A percentile compares a stretch with the other conserved stretches of the same genome.
Evolutionary conservation across 2,329 filamentous ascomycete species (phyloP).

Genomic region (Didymella keratinophila): DNA sequence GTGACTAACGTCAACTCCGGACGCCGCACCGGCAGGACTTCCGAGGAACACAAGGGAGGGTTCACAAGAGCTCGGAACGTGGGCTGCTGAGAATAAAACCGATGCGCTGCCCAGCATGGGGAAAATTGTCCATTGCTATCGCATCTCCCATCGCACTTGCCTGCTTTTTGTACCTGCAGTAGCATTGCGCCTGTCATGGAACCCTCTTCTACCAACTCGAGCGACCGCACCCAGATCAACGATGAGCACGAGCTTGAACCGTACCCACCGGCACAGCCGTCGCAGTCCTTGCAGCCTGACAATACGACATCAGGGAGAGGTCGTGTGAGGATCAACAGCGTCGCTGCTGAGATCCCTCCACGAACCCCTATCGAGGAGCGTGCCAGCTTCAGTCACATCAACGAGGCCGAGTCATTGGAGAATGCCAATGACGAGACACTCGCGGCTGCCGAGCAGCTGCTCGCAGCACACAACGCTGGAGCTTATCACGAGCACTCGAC

Average conservation of each 20-base stretch:
- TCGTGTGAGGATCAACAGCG: constrained; percentile 42
- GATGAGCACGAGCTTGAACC: constrained; percentile 15
- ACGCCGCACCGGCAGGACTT: neutral
- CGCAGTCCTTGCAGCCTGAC: constrained; percentile 23
- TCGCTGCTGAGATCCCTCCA: constrained; percentile 32
- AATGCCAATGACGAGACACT: constrained; percentile 23
- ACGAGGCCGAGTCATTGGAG: constrained; percentile 25
- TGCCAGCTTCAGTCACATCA: constrained; percentile 24
- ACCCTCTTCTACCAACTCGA: constrained; percentile 25
- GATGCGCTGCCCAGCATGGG: constrained; percentile 1
- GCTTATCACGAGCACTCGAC: constrained; percentile 8
- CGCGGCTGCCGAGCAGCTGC: constrained; percentile 34
- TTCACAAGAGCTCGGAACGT: constrained; percentile 7
- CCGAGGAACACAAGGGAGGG: constrained; percentile 7
- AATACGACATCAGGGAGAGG: constrained; percentile 22
- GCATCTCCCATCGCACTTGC: neutral
- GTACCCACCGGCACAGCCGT: constrained; percentile 12
- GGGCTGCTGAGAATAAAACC: constrained; percentile 5
- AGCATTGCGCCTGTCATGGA: constrained; percentile 27
- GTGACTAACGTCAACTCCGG: constrained; percentile 21
- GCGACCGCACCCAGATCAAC: constrained; percentile 22
- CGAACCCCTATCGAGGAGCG: constrained; percentile 10
- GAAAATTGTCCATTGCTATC: neutral
- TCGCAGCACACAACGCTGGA: constrained; percentile 29
- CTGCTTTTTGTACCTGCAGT: constrained; percentile 9